These are phyloP conservation scores for Hygrophoropsis aurantiaca DNA, from an alignment of 768 basidiomycete genomes.

Conservation along the genomic window DNA sequence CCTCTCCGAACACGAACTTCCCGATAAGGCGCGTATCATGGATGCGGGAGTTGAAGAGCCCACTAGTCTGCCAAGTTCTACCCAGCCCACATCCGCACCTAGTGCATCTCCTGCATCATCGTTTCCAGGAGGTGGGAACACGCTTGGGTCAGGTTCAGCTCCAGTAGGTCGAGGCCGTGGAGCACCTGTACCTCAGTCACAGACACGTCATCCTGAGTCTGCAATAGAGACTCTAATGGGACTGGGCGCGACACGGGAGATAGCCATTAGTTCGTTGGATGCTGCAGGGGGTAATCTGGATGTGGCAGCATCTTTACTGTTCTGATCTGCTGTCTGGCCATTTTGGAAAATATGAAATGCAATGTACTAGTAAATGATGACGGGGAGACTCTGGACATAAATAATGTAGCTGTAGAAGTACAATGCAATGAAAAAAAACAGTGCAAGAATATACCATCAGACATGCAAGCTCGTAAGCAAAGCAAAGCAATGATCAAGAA, in stretches of 20 bases:
- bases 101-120: conserved; percentile 18
- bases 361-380: conserved; percentile 6
- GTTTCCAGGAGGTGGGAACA: conserved; percentile 73
- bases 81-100: conserved; percentile 18
- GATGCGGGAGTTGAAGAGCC: conserved; percentile 31
- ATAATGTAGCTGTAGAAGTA: neutral
- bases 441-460: too few relatives aligned
- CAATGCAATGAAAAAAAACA: neutral
- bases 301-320: conserved; percentile 84
- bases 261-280: conserved; percentile 73
- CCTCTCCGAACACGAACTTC: conserved; percentile 92
- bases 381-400: conserved; percentile 1
- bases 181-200: conserved; percentile 13
- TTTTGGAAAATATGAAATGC: neutral
- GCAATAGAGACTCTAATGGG: conserved; percentile 66
- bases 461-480: too few relatives aligned
- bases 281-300: conserved; percentile 87
- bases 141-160: conserved; percentile 49
- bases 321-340: conserved; percentile 38
- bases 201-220: conserved; percentile 51
- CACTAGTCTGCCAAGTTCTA: conserved; percentile 16
- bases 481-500: too few relatives aligned
- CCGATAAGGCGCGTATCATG: conserved; percentile 65
- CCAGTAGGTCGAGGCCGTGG: conserved; percentile 28
- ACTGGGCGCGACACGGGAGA: conserved; percentile 74